A percentile compares a stretch with the other conserved stretches of the same genome.
phyloP scores from a whole-genome alignment of 2,329 filamentous ascomycete genomes.

The Aurifilum marmelostoma region DNA sequence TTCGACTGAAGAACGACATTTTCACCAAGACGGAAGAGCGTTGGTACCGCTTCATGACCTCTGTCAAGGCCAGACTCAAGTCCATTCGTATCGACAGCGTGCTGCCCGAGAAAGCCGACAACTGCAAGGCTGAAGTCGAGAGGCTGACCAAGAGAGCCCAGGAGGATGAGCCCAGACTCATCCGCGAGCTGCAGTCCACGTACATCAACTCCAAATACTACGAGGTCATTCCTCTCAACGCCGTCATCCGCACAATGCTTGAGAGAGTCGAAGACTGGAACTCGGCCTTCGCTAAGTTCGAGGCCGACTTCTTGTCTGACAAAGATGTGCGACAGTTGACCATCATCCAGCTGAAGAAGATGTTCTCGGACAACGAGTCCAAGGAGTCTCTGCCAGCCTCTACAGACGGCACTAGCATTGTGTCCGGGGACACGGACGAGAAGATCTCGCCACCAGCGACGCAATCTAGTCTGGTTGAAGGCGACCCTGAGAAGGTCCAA shows the following conservation, averaged over 20 bases:
- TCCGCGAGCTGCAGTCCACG: constrained; percentile 80
- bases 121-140: constrained; percentile 82
- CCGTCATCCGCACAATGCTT: constrained; percentile 84
- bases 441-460: constrained; percentile 48
- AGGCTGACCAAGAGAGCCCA: constrained; percentile 75
- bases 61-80: constrained; percentile 80
- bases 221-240: constrained; percentile 92
- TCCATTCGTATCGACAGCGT: constrained; percentile 92
- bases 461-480: constrained; percentile 31
- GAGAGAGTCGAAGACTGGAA: constrained; percentile 96
- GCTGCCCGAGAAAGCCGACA: constrained; percentile 80
- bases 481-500: constrained; percentile 20
- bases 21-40: constrained; percentile 80
- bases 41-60: constrained; percentile 83
- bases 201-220: constrained; percentile 96
- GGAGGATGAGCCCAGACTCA: constrained; percentile 76
- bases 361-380: constrained; percentile 90
- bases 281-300: constrained; percentile 84
- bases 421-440: constrained; percentile 48
- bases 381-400: constrained; percentile 72
- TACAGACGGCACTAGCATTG: constrained; percentile 35
- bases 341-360: constrained; percentile 88
- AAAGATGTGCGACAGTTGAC: constrained; percentile 94
- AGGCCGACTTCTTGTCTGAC: constrained; percentile 91
- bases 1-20: constrained; percentile 90